phyloP scores from a whole-genome alignment of 2,329 filamentous ascomycete species.

The Cryphonectria carpinicola region DNA sequence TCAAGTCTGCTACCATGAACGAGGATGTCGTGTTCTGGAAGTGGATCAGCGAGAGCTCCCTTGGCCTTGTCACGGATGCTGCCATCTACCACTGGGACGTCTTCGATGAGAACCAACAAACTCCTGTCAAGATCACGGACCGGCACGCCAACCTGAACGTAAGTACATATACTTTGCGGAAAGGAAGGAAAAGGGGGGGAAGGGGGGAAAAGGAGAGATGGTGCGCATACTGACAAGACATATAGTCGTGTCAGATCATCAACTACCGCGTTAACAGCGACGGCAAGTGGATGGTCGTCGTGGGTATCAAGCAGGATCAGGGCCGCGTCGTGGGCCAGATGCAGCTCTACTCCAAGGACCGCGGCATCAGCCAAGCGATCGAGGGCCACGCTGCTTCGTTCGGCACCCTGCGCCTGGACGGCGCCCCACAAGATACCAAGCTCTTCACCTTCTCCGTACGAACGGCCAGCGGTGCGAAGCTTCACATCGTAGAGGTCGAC shows the following conservation, averaged over 20 bases:
- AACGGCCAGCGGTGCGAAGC: slow-evolving; percentile 81
- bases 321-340: slow-evolving; percentile 94
- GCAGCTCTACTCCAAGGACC: slow-evolving; percentile 95
- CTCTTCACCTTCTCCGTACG: slow-evolving; percentile 97
- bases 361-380: slow-evolving; percentile 96
- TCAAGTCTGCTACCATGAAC: slow-evolving; percentile 95
- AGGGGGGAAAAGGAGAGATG: neutral
- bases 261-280: slow-evolving; percentile 97
- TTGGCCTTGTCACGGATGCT: slow-evolving; percentile 89
- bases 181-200: too few species aligned
- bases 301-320: slow-evolving; percentile 92
- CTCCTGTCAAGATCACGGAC: slow-evolving; percentile 90
- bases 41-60: slow-evolving; percentile 88
- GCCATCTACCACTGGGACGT: slow-evolving; percentile 98
- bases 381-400: slow-evolving; percentile 97
- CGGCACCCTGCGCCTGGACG: slow-evolving; percentile 85
- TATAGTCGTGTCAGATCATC: slow-evolving; percentile 96
- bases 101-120: slow-evolving; percentile 78
- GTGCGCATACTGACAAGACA: slow-evolving; percentile 26
- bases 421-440: slow-evolving; percentile 87
- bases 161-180: slow-evolving; percentile 42
- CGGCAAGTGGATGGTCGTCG: slow-evolving; percentile 97
- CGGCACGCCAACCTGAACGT: slow-evolving; percentile 88
- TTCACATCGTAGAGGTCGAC: slow-evolving; percentile 97
- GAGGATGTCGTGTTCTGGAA: slow-evolving; percentile 99